A percentile compares a stretch with the other conserved stretches of the same genome.
Conservation (phyloP, 345 rosid species). For the Raphanus sativus region DNA sequence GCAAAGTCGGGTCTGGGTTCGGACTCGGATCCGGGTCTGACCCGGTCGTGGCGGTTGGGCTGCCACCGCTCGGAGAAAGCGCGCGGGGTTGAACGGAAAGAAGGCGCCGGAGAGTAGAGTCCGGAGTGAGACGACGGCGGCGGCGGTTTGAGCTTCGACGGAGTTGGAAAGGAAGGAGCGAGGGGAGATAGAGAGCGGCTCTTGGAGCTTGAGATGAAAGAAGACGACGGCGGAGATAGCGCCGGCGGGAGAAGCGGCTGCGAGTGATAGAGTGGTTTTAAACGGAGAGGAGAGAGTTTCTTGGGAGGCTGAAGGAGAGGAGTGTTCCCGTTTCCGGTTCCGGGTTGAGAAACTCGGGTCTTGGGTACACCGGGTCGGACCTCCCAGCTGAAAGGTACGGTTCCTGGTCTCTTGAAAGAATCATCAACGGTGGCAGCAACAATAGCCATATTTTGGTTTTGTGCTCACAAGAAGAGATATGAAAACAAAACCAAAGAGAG, state of each 20-base stretch:
- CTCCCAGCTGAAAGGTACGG: conserved; percentile 94
- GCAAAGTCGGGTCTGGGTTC: background rate
- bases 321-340: background rate
- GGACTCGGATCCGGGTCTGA: conserved; percentile 44
- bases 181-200: conserved; percentile 38
- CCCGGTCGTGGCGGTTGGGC: conserved; percentile 45
- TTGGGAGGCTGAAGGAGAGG: conserved; percentile 31
- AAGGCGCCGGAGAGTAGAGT: conserved; percentile 47
- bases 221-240: conserved; percentile 35
- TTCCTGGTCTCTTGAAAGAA: conserved; percentile 76
- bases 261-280: conserved; percentile 37
- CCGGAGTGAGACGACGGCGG: conserved; percentile 65
- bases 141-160: conserved; percentile 63
- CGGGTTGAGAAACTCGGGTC: conserved; percentile 26
- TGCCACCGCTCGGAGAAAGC: conserved; percentile 59
- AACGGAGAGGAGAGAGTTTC: conserved; percentile 40
- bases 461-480: conserved; percentile 7
- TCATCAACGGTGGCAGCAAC: conserved; percentile 45
- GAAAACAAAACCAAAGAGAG: background rate
- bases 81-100: conserved; percentile 65
- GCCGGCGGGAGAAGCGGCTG: conserved; percentile 36
- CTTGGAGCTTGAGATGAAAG: conserved; percentile 33
- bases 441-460: conserved; percentile 17
- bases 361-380: conserved; percentile 95
- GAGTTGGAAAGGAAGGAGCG: conserved; percentile 29